A percentile compares a stretch with the other conserved stretches of the same genome.
Evolutionary conservation across 1,284 basidiomycete species (phyloP).

Genomic region (Leccinum huronense): DNA sequence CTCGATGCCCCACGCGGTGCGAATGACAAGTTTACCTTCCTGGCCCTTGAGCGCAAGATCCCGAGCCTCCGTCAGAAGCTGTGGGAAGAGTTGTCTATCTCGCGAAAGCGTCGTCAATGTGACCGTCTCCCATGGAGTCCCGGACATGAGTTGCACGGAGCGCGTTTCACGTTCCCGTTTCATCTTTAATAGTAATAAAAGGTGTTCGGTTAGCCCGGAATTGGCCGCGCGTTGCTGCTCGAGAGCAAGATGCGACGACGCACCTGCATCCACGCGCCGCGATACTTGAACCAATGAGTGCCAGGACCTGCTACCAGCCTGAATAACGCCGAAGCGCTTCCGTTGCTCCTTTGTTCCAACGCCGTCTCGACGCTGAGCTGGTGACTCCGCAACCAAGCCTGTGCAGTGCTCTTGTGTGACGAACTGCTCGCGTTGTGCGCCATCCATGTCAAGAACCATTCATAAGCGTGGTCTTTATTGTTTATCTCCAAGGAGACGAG

Average conservation of each 20-base stretch:
- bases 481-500: constrained; percentile 96
- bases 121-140: constrained; percentile 96
- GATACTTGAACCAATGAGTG: constrained; percentile 89
- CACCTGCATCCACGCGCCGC: constrained; percentile 94
- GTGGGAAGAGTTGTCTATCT: constrained; percentile 79
- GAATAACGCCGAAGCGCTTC: constrained; percentile 84
- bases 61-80: constrained; percentile 84
- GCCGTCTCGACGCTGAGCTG: constrained; percentile 94
- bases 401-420: constrained; percentile 34
- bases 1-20: constrained; percentile 95
- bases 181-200: constrained; percentile 51
- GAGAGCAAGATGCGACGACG: constrained; percentile 31
- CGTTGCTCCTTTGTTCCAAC: constrained; percentile 86
- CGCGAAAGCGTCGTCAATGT: constrained; percentile 90
- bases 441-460: constrained; percentile 99
- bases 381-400: constrained; percentile 73
- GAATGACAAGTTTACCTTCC: constrained; percentile 94
- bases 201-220: constrained; percentile 13
- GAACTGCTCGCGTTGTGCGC: constrained; percentile 55
- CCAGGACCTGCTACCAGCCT: constrained; percentile 95
- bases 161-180: constrained; percentile 92
- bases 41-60: constrained; percentile 83
- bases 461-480: constrained; percentile 92
- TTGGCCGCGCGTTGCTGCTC: background rate
- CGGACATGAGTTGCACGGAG: constrained; percentile 88